phyloP scores from a whole-genome alignment of 2,329 filamentous ascomycete species.

The Phoma sp. region DNA sequence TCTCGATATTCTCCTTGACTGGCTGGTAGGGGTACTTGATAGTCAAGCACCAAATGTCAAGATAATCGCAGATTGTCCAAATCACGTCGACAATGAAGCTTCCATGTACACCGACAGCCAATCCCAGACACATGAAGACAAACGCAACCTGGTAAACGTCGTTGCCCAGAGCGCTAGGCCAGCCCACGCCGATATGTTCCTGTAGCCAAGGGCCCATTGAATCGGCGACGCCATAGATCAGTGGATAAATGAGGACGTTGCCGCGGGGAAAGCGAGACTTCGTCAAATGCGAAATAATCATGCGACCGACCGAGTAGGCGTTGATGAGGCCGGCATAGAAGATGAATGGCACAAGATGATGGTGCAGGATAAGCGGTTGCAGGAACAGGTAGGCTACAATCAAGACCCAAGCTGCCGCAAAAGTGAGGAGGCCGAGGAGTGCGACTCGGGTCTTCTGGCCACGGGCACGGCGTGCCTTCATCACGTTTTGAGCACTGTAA shows the following conservation, averaged over 20 bases:
- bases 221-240: constrained; percentile 80
- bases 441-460: constrained; percentile 75
- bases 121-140: constrained; percentile 85
- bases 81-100: constrained; percentile 98
- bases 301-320: constrained; percentile 92
- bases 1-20: constrained; percentile 38
- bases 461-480: constrained; percentile 76
- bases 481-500: constrained; percentile 76
- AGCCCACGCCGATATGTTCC: constrained; percentile 54
- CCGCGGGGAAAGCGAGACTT: constrained; percentile 87
- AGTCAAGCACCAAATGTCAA: constrained; percentile 97
- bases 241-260: constrained; percentile 81
- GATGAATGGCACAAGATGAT: constrained; percentile 87
- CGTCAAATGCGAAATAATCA: constrained; percentile 93
- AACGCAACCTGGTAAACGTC: constrained; percentile 90
- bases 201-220: constrained; percentile 73
- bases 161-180: constrained; percentile 54
- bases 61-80: constrained; percentile 94
- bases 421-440: constrained; percentile 82
- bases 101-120: constrained; percentile 89
- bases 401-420: constrained; percentile 78
- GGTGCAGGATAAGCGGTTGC: constrained; percentile 80
- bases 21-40: constrained; percentile 81
- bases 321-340: constrained; percentile 90
- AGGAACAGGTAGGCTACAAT: constrained; percentile 81